These are phyloP conservation scores for Atkinsonella texensis DNA, from an alignment of 2,329 filamentous ascomycete species.

Conservation along the genomic window DNA sequence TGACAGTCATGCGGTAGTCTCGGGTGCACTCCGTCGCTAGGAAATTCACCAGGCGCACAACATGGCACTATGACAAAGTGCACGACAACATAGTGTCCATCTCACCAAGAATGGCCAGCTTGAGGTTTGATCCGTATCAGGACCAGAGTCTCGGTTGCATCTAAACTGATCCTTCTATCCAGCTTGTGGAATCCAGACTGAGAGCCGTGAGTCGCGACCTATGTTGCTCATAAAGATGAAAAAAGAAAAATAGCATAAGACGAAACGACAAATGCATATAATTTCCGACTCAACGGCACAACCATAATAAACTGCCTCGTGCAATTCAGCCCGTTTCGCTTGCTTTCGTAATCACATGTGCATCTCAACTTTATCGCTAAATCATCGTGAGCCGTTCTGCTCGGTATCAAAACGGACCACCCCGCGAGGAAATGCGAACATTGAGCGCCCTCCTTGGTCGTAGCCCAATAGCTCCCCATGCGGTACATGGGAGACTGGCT, in stretches of 20 bases:
- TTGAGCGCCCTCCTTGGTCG: conserved; percentile 21
- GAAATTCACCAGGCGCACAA: too few relatives aligned
- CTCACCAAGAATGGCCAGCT: too few relatives aligned
- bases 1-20: too few relatives aligned
- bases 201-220: too few relatives aligned
- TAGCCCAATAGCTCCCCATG: conserved; percentile 26
- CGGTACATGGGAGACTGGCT: conserved; percentile 19
- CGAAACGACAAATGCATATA: neutral
- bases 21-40: too few relatives aligned
- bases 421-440: conserved; percentile 27
- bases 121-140: too few relatives aligned
- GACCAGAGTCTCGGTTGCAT: too few relatives aligned
- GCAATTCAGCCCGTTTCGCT: neutral
- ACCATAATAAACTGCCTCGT: neutral
- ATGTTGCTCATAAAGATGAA: neutral
- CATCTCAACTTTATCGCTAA: neutral
- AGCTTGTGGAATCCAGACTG: too few relatives aligned
- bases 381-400: neutral
- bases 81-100: too few relatives aligned
- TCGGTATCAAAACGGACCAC: conserved; percentile 20
- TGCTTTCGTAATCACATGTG: neutral
- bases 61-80: too few relatives aligned
- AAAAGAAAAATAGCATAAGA: neutral
- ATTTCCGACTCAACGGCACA: too few relatives aligned
- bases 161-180: too few relatives aligned